These are phyloP conservation scores for Trichosanthes truncata DNA, from an alignment of 306 rosid genomes.

Conservation along the genomic window DNA sequence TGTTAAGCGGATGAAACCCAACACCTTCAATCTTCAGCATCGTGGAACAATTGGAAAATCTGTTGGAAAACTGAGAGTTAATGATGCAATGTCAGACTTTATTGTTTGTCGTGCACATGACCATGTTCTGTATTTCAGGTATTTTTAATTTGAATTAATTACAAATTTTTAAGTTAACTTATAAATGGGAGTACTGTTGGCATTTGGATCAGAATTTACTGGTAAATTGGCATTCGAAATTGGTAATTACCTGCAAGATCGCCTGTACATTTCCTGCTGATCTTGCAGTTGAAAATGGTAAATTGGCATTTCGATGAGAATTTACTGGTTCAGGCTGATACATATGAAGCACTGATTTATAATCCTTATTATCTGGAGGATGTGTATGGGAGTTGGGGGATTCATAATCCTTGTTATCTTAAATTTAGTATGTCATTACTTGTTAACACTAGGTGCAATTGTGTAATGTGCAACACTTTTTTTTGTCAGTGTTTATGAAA, in stretches of 20 bases:
- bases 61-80: conserved; percentile 89
- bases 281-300: background rate
- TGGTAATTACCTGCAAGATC: background rate
- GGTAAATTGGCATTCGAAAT: background rate
- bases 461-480: background rate
- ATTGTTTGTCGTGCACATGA: conserved; percentile 89
- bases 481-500: background rate
- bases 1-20: conserved; percentile 90
- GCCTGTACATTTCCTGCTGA: background rate
- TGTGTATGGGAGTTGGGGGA: too few species aligned
- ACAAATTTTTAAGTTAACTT: background rate
- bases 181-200: background rate
- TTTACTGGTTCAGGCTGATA: background rate
- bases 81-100: conserved; percentile 95
- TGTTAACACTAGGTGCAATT: background rate
- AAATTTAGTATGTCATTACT: background rate
- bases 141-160: background rate
- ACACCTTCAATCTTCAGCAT: conserved; percentile 75
- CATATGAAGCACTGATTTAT: background rate
- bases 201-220: background rate
- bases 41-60: conserved; percentile 99
- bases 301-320: background rate
- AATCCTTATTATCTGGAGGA: background rate
- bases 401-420: background rate
- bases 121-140: conserved; percentile 95